Percentiles rank a stretch among this genome's conserved stretches.
These are phyloP conservation scores for Alternaria sp. DNA, from an alignment of 2,329 filamentous ascomycete species.

Conservation along the genomic window DNA sequence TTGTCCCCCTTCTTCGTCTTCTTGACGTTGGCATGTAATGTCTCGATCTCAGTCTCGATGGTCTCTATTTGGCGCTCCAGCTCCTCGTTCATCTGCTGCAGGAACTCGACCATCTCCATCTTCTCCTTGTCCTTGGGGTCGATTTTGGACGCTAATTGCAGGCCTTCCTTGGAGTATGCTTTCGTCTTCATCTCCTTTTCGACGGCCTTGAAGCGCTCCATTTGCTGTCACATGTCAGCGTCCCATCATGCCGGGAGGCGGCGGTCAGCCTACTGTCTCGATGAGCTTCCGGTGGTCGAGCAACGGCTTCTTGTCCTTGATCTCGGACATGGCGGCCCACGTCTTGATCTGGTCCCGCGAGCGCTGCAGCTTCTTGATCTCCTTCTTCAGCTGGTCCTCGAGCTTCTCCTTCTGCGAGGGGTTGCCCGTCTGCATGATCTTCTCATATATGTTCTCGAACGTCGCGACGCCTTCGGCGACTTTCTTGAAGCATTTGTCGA, in stretches of 20 bases:
- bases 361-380: constrained; percentile 99
- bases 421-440: constrained; percentile 92
- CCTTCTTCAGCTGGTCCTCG: constrained; percentile 96
- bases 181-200: constrained; percentile 99
- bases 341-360: constrained; percentile 99
- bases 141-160: constrained; percentile 88
- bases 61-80: constrained; percentile 92
- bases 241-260: constrained; percentile 10
- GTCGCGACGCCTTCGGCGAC: constrained; percentile 89
- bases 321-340: constrained; percentile 97
- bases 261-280: constrained; percentile 75
- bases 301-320: constrained; percentile 98
- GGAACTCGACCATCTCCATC: constrained; percentile 83
- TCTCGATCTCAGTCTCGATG: constrained; percentile 87
- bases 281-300: constrained; percentile 94
- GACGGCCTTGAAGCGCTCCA: constrained; percentile 99
- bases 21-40: constrained; percentile 86
- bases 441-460: constrained; percentile 96
- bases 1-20: constrained; percentile 87
- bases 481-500: constrained; percentile 99
- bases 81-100: constrained; percentile 86
- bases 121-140: constrained; percentile 99
- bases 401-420: constrained; percentile 97
- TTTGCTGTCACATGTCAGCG: constrained; percentile 70
- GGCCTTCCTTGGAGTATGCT: constrained; percentile 96